A percentile compares a stretch with the other conserved stretches of the same genome.
These are phyloP conservation scores for Puccinia triticina DNA, from an alignment of 1,284 basidiomycete genomes.

Conservation along the genomic window DNA sequence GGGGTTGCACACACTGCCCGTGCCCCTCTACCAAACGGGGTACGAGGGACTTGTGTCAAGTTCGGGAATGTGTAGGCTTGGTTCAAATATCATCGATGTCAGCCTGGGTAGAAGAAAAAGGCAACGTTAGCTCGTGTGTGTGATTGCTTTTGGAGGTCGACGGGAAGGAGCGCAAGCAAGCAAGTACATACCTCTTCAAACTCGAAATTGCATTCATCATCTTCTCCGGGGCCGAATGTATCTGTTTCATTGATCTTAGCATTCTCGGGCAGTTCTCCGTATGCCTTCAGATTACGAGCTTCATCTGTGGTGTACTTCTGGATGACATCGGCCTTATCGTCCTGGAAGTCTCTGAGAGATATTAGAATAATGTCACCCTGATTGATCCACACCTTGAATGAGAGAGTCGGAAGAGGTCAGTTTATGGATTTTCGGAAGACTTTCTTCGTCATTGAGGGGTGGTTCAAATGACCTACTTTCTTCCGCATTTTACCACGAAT, in stretches of 20 bases:
- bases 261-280: slow-evolving; percentile 95
- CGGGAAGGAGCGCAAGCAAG: not conserved
- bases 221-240: slow-evolving; percentile 85
- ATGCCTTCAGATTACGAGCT: slow-evolving; percentile 89
- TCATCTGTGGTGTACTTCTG: slow-evolving; percentile 98
- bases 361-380: slow-evolving; percentile 96
- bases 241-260: slow-evolving; percentile 99
- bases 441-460: not conserved
- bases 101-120: not conserved
- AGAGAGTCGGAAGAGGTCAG: not conserved
- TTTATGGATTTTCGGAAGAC: not conserved
- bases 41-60: too few relatives aligned
- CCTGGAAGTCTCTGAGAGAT: slow-evolving; percentile 97
- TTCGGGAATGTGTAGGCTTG: too few relatives aligned
- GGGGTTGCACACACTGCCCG: too few relatives aligned
- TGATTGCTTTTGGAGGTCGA: not conserved
- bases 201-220: slow-evolving; percentile 59
- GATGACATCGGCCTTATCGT: slow-evolving; percentile 98
- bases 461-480: slow-evolving; percentile 68
- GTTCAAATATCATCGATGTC: not conserved
- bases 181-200: slow-evolving; percentile 58
- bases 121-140: not conserved
- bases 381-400: slow-evolving; percentile 92
- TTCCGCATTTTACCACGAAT: slow-evolving; percentile 99
- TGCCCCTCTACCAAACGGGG: too few relatives aligned